Evolutionary conservation across 2,329 filamentous ascomycete species (phyloP), one percentile per base, ranked within the genome.

Genomic region (Bipolaris zeicola): DNA sequence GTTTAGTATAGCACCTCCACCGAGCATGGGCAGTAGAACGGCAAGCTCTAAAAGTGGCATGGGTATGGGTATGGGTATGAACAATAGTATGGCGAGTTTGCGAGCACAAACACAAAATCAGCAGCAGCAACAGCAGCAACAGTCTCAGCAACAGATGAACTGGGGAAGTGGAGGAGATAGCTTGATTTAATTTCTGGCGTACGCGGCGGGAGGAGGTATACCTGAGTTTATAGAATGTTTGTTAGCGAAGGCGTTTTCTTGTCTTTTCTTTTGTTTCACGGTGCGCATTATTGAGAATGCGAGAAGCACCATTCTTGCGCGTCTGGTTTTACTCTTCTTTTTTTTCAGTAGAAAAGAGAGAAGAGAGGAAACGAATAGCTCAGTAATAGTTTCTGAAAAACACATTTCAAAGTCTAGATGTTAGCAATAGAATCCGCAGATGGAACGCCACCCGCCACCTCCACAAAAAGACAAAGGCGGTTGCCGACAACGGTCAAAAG

Each of bases 1-100:
- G 1, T 71, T 71, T 28, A 62, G 62, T n/a, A 73, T 74, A 50
- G 58, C 67, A n/a, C 68, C 67, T 4, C 69, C 69, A 13, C 67
- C 69, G 10, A 16, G 45, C 3, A 51, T 58, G 55, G 61, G 55
- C 3, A 54, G 42, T 44, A 56, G 66, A 42, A 63, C 59, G n/a
- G 48, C 47, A 1, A 64, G 63, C 47, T 48, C 67, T 53, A 66
- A 66, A 52, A 43, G 71, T 64, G 69, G 66, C 57, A 26, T 74
- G 57, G 71, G 73, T 13, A 69, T 74, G 57, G 71, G 73, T 13
- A 69, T 70, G 42, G 50, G 42, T 5, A 47, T 50, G 47, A 50
- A 50, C 20, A 52, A 64, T 37, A 65, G 61, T 36, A 68, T 69
- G 67, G 58, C 63, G 38, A 61, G 59, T 39, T 60, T 71, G 48